Evolutionary conservation across 805 yeast genomes (phyloP), one percentile per base, ranked within the genome.

Genomic region (Starmera dryadoides): DNA sequence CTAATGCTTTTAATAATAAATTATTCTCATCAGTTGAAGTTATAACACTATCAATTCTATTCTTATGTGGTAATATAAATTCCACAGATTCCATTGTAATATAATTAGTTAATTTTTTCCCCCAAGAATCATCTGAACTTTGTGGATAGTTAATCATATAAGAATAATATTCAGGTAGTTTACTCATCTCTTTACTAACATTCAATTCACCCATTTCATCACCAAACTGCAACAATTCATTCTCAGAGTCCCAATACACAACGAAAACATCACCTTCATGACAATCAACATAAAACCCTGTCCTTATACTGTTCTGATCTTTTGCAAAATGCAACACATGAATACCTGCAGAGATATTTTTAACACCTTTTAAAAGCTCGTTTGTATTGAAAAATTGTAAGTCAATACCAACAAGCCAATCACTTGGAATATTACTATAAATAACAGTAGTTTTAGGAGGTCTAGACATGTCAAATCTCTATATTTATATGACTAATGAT

Each of bases 321-420:
- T 56, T 55, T 0, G 75, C 71, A 57, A 72, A 68, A 54, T 80
- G 86, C 11, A 79, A 46, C 2, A 77, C 55, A 53, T 80, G 86
- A 0, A 67, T 35, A 0, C 86, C 86, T 4, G 53, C 41, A 0
- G 75, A 67, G 4, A 80, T 59, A 15, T 58, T 54, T 45, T 76
- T 77, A 44, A 80, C 64, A 1, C 86, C 86, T 41, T 56, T 60
- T 19, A 74, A 58, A 2, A 57, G 40, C 9, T 54, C 42, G 20
- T 63, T 66, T 8, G 70, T 50, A 28, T 59, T 61, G 60, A 75
- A 73, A 50, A 70, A 74, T 42, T 65, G 70, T 17, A 68, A 51
- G 43, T 76, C 80, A 20, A 75, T 64, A 1, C 81, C 81, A 0
- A 63, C 51, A 1, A 60, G 43, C 58, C 65, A 61, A n/a, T 45